A percentile compares a stretch with the other conserved stretches of the same genome.
phyloP scores from a whole-genome alignment of 108 stramenopile genomes.

The Discostella stelligeroides region DNA sequence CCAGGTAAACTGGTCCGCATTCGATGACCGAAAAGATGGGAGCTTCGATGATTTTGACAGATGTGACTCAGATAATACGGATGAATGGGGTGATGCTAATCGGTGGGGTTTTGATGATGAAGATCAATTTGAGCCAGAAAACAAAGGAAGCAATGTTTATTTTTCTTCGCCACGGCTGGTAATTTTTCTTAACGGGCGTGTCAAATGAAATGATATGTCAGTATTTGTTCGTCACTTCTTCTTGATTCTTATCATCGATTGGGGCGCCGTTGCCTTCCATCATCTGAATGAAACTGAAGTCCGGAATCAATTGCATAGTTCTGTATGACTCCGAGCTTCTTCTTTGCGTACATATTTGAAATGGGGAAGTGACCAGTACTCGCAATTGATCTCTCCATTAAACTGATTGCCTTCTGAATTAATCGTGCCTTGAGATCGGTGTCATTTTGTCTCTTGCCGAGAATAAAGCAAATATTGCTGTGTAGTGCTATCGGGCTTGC shows the following conservation, averaged over 20 bases:
- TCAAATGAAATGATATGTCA: too few relatives aligned
- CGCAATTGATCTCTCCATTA: conserved; percentile 29
- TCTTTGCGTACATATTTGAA: conserved; percentile 35
- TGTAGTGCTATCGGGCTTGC: conserved; percentile 33
- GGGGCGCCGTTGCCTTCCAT: too few relatives aligned
- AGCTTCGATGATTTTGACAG: conserved; percentile 24
- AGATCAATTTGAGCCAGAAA: not conserved
- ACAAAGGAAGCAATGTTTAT: not conserved
- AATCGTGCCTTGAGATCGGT: conserved; percentile 11
- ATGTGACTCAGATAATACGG: not conserved
- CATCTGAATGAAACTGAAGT: not conserved
- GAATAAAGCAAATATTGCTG: conserved; percentile 34
- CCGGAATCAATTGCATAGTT: conserved; percentile 2
- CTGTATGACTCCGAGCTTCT: conserved; percentile 24
- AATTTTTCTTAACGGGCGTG: too few relatives aligned
- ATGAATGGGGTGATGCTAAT: conserved; percentile 34
- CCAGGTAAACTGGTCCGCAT: conserved; percentile 32
- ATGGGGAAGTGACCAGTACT: conserved; percentile 9
- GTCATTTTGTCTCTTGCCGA: conserved; percentile 32
- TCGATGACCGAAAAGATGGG: conserved; percentile 18
- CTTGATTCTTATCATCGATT: too few relatives aligned
- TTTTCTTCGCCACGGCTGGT: conserved; percentile 2
- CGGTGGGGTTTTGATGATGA: conserved; percentile 4
- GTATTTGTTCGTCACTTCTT: too few relatives aligned
- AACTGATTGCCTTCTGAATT: conserved; percentile 20